Base-by-base conservation (phyloP, 2,329 filamentous ascomycete genomes). In the Ceratocystis colombiana region DNA sequence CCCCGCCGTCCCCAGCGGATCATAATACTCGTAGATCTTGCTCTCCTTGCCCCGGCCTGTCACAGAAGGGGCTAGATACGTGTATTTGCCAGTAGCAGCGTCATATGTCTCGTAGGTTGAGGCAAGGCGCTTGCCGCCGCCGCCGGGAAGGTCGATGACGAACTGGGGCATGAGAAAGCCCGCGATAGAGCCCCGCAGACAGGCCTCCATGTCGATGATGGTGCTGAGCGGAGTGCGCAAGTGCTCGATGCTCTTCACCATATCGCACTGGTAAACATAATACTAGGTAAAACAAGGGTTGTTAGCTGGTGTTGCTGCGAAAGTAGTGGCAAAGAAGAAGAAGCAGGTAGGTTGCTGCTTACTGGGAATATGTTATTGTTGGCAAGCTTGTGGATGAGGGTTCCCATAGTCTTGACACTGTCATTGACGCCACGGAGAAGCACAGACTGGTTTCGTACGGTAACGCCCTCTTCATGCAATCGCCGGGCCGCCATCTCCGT, bases 221-320 rank as follows among this genome's bases (percentile, higher is more conserved):
- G 80, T 83, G 55, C 77, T 76, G 10, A 87, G 76, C 1, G 83
- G 83, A 0, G 84, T 87, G 6, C 84, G 81, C 25, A 86, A 75
- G 70, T 87, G 84, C 74, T 87, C 84, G 1, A 83, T 77, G 57
- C 79, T 81, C 33, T 76, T 73, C 7, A 86, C 82, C 79, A 87
- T 83, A 72, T 87, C 84, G 61, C 81, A 82, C 71, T 86, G 83
- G 72, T 87, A 87, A 64, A 87, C 80, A 70, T 87, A 87, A 72
- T 87, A 87, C 79, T 84, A 69, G n/a, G 20, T 4, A 15, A 4
- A 10, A n/a, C 3, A 3, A 59, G 15, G 33, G 2, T 3, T 46
- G 53, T 64, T 55, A 57, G 50, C 48, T 41, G 37, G 37, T 12
- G 37, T 10, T 22, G 30, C 20, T 46, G 61, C 22, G 5, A 20